These are phyloP conservation scores for Thelonectria blattea DNA, from an alignment of 2,329 filamentous ascomycete genomes.

Conservation along the genomic window DNA sequence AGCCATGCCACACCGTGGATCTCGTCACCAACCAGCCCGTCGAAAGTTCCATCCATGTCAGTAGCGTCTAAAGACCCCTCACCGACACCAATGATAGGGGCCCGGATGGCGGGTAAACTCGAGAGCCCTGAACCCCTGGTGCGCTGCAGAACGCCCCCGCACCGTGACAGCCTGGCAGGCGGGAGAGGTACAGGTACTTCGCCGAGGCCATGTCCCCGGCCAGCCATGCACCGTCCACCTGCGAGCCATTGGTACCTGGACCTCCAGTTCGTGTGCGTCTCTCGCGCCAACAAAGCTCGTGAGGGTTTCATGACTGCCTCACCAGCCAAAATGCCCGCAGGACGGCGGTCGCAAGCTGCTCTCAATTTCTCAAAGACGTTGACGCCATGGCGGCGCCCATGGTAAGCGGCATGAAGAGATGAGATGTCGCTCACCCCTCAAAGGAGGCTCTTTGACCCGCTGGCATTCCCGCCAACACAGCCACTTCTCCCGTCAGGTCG, in stretches of 20 bases:
- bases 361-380: background rate
- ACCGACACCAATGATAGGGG: constrained; percentile 14
- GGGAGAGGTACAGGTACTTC: background rate
- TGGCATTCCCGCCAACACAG: background rate
- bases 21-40: background rate
- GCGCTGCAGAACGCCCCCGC: constrained; percentile 2
- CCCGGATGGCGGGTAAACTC: background rate
- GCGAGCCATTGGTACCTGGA: background rate
- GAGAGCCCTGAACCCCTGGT: constrained; percentile 5
- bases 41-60: background rate
- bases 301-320: constrained; percentile 1
- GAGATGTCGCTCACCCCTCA: background rate
- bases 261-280: background rate
- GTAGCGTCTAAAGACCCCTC: background rate
- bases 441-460: background rate
- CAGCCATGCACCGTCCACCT: background rate
- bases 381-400: background rate
- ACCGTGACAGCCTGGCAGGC: constrained; percentile 2
- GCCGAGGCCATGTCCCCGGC: background rate
- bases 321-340: background rate
- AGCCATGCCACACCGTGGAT: background rate
- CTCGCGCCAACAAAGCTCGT: background rate
- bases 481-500: background rate
- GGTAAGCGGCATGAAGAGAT: background rate
- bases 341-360: background rate